Conservation (phyloP, 2,329 filamentous ascomycete genomes). For the Penicillium sp. region DNA sequence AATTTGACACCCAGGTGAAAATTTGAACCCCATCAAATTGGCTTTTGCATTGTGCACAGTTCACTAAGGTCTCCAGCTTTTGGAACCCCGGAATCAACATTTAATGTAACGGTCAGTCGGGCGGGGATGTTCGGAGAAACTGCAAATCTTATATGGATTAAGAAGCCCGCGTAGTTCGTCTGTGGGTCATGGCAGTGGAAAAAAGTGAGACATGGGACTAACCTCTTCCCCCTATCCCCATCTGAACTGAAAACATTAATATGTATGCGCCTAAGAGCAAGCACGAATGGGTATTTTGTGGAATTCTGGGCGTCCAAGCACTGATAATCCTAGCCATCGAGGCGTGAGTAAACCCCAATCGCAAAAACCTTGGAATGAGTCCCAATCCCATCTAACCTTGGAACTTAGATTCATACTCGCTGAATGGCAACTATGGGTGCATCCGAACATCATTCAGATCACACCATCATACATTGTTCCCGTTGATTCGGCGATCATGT, state of each 20-base stretch:
- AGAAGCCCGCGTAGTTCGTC: background rate
- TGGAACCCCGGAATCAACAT: too few relatives aligned
- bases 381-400: background rate
- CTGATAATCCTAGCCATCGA: conserved; percentile 3
- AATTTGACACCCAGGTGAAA: too few relatives aligned
- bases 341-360: conserved; percentile 1
- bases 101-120: background rate
- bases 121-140: background rate
- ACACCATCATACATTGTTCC: conserved; percentile 11
- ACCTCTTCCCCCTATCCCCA: background rate
- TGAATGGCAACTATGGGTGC: conserved; percentile 19
- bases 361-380: background rate
- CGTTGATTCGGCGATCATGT: conserved; percentile 10
- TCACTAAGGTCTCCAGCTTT: too few relatives aligned
- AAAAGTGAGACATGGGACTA: background rate
- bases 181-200: background rate
- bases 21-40: too few relatives aligned
- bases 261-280: conserved; percentile 5
- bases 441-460: conserved; percentile 14
- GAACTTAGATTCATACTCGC: conserved; percentile 10
- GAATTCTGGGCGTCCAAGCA: conserved; percentile 4
- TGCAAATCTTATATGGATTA: background rate
- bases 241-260: background rate
- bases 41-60: too few relatives aligned
- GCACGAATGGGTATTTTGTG: conserved; percentile 12